Base-by-base conservation (phyloP, 495 filamentous ascomycete species). In the Trichoderma reesei region DNA sequence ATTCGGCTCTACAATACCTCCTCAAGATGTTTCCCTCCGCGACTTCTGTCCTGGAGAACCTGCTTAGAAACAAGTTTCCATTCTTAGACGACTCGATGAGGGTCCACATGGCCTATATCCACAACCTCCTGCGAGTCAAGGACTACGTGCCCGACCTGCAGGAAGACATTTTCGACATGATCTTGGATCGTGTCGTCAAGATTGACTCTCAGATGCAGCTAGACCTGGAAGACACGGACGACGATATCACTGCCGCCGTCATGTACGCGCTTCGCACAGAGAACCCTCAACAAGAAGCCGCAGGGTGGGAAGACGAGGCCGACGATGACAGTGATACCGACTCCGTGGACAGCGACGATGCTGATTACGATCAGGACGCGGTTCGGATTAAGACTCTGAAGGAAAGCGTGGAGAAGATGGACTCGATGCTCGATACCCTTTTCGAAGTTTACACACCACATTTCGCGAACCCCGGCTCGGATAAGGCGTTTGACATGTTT, bases 161-260 rank as follows among this genome's bases (percentile, higher is more conserved):
- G 67, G 81, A 85, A 16, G 89, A 94, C 62, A 83, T 97, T n/a
- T 82, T 96, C 63, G 85, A 88, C 64, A 75, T 96, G 18, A 86
- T 97, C 46, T 89, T 88, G 11, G 88, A 93, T 41, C 83, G 86
- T 61, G 77, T 97, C 4, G 90, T 97, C 64, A 96, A 94, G 73
- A 87, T 79, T 56, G 94, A 99, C 68, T 89, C 96, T 3, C 90
- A 96, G 71, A 91, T 98, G 71, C 92, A 96, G 72, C 84, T 90
- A 11, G 91, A 98, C 68, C 81, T 97, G 67, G 91, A 97, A 65
- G 90, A 95, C 66, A 75, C 94, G 61, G 79, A 83, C 41, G 81
- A 83, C 64, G 82, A 82, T 56, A 74, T 79, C 59, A 74, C 77
- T 4, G 75, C 79, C 3, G 70, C 74, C 68, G 80, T 81, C 14